Evolutionary conservation across 1,139 yeast genomes (phyloP), one percentile per base, ranked within the genome.

Genomic region (Scheffersomyces insectosa): DNA sequence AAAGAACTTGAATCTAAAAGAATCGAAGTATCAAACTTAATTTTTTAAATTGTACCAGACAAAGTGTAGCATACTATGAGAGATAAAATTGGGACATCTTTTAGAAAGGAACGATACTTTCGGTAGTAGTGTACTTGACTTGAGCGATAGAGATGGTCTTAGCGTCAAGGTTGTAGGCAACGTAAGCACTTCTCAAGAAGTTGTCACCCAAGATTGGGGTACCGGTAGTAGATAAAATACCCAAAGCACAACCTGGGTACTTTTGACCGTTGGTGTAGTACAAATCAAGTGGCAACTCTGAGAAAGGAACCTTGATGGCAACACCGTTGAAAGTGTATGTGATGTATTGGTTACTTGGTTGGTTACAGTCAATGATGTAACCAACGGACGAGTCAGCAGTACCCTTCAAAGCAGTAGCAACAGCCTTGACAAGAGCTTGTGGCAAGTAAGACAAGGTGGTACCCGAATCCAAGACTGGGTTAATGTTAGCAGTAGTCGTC

Each of bases 151-250:
- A 54, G 38, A 65, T 55, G 10, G 51, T 49, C 27, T 48, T 47
- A 39, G 54, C 68, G n/a, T 62, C 65, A 39, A 65, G 59, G 41
- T 66, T 60, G 47, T 56, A 65, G 33, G 60, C 62, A 31, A 60
- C 50, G 47, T 65, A 64, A 5, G 67, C 65, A 31, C 50, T 49
- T 52, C 69, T 57, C 55, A 66, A 61, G 44, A 66, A 63, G 43
- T 60, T 56, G 40, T 62, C 68, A 28, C 72, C 72, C 42, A 64
- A 55, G 29, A 55, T 42, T 31, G 34, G 23, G 23, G 34, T 31
- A 14, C 23, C 8, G 20, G 14, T 7, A n/a, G 23, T 14, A 15
- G 34, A n/a, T 4, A 31, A 13, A 9, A 27, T n/a, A 38, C 41
- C 23, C 13, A 27, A 12, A 38, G 27, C 31, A 13, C 33, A 33